Conservation (phyloP, 495 filamentous ascomycete genomes). For the Aspergillus incahuasiensis region DNA sequence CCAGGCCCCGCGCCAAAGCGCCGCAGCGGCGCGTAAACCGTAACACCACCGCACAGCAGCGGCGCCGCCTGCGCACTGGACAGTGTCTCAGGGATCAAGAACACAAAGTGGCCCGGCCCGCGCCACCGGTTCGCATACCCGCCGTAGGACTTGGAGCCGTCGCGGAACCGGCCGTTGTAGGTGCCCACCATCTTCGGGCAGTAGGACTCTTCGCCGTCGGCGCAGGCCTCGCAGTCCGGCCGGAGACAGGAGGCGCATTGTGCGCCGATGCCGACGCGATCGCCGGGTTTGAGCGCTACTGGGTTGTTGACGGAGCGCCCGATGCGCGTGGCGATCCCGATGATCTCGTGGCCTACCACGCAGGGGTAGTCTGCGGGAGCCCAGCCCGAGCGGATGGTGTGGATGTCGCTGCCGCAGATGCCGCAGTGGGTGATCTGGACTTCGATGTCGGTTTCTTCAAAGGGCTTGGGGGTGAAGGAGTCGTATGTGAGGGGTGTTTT, state of each 20-base stretch:
- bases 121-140: constrained; percentile 70
- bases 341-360: constrained; percentile 80
- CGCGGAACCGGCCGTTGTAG: constrained; percentile 62
- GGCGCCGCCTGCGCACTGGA: constrained; percentile 63
- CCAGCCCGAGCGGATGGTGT: constrained; percentile 74
- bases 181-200: constrained; percentile 62
- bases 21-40: constrained; percentile 67
- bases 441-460: constrained; percentile 68
- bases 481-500: constrained; percentile 69
- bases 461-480: constrained; percentile 72
- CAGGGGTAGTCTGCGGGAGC: constrained; percentile 63
- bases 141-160: constrained; percentile 57
- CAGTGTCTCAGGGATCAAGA: constrained; percentile 68
- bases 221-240: constrained; percentile 66
- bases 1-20: constrained; percentile 72
- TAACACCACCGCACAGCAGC: constrained; percentile 82
- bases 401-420: constrained; percentile 75
- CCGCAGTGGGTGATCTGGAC: constrained; percentile 69
- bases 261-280: constrained; percentile 82
- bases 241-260: constrained; percentile 66
- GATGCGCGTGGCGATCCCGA: constrained; percentile 58
- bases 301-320: not conserved
- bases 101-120: constrained; percentile 66
- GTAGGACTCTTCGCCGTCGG: constrained; percentile 58
- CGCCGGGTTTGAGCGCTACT: constrained; percentile 59